Base-by-base conservation (phyloP, 2,329 filamentous ascomycete genomes). In the Blumeria hordei region DNA sequence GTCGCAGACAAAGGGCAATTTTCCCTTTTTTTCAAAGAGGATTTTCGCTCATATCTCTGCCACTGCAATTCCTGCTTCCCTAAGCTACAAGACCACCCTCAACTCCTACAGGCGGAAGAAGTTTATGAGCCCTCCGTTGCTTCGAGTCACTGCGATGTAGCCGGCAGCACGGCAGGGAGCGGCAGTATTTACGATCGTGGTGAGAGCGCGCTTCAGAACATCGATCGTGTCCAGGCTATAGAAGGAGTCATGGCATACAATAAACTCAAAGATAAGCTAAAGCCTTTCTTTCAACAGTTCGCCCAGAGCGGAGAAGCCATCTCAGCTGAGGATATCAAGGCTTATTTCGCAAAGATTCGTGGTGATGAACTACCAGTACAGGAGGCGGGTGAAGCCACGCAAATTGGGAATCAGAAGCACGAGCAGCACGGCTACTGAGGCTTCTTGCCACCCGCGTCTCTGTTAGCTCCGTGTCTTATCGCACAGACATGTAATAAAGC, bases 211-310 rank as follows among this genome's bases (percentile, higher is more conserved):
- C 75, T 98, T 33, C 87, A 81, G 65, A 93, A 87, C 62, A 81
- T 98, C 56, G 92, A 98, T 65, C 84, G 92, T 1, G 90, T 96
- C 7, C 76, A 82, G 12, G 92, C 92, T 4, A 94, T 98, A 55
- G 85, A 98, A 67, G 92, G 92, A 14, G 90, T 94, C 49, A 95
- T 96, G 88, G 90, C 88, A 0, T 98, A 96, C 69, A 95, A 96
- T 63, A 84, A 94, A 63, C 75, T 98, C 57, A 92, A 93, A 65
- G 88, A 96, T 64, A 88, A 90, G 65, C 79, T 98, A n/a, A 94
- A 90, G 72, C 81, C 82, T 0, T 96, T 98, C 66, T 78, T 98
- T 63, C 80, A 88, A 68, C 84, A 93, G 45, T 98, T 94, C 66
- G 92, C 92, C 0, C 87, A 95, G 65, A 93, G 83, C 59, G 90